These are phyloP conservation scores for Boletus insuetus DNA, from an alignment of 768 basidiomycete species.

Conservation along the genomic window DNA sequence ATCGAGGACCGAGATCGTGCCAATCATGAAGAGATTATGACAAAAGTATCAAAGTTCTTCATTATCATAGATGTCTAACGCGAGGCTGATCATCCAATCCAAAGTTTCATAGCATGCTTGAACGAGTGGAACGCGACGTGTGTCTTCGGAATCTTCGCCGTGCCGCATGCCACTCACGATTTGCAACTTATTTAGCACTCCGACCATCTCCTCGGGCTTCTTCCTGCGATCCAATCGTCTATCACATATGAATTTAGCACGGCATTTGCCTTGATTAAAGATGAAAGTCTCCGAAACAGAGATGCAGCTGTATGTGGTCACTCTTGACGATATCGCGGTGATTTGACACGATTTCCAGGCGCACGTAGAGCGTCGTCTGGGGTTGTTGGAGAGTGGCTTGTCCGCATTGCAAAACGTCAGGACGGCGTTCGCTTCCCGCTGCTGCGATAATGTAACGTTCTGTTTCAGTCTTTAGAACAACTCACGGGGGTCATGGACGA, in stretches of 20 bases:
- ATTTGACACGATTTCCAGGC: slow-evolving; percentile 22
- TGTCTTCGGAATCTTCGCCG: not conserved
- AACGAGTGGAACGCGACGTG: slow-evolving; percentile 22
- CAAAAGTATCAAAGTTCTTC: slow-evolving; percentile 19
- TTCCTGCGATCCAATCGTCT: slow-evolving; percentile 23
- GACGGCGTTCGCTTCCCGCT: slow-evolving; percentile 5
- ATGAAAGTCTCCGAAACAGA: slow-evolving; percentile 28
- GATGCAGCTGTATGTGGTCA: slow-evolving; percentile 22
- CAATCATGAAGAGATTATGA: slow-evolving; percentile 19
- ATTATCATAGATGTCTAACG: not conserved
- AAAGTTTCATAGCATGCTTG: slow-evolving; percentile 28
- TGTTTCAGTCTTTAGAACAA: slow-evolving; percentile 19
- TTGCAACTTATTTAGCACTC: slow-evolving; percentile 22
- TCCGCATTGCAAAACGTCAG: slow-evolving; percentile 32
- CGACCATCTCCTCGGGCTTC: slow-evolving; percentile 24
- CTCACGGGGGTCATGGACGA: slow-evolving; percentile 14
- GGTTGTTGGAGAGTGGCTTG: slow-evolving; percentile 23
- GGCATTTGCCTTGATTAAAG: slow-evolving; percentile 26
- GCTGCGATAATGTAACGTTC: slow-evolving; percentile 16
- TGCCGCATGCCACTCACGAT: not conserved
- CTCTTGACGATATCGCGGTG: not conserved
- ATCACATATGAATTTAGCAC: slow-evolving; percentile 23
- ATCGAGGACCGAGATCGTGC: slow-evolving; percentile 20
- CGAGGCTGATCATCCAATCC: slow-evolving; percentile 13
- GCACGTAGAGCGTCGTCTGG: slow-evolving; percentile 30